These are phyloP conservation scores for Xerocomus brunneocitrinus DNA, from an alignment of 768 basidiomycete genomes.

Conservation along the genomic window DNA sequence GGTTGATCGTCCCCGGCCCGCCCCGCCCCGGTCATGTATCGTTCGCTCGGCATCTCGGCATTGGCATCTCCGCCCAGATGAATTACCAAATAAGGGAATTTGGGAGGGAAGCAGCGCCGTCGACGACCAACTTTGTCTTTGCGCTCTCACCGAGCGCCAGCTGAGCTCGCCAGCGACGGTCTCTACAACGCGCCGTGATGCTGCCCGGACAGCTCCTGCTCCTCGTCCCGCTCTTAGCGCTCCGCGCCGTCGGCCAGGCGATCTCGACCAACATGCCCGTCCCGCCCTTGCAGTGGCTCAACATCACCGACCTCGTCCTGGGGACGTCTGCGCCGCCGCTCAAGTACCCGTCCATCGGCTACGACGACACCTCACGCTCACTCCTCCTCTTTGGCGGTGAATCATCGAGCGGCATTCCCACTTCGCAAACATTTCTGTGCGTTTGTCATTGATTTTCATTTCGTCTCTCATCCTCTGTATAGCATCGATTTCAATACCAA, in stretches of 20 bases:
- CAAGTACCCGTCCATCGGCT: conserved; percentile 68
- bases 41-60: conserved; percentile 5
- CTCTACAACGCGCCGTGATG: background rate
- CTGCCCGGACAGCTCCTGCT: background rate
- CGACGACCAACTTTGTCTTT: conserved; percentile 11
- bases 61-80: conserved; percentile 4
- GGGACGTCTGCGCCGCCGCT: conserved; percentile 57
- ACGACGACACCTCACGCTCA: conserved; percentile 43
- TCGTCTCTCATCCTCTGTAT: conserved; percentile 7
- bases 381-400: conserved; percentile 75
- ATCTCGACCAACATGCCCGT: conserved; percentile 49
- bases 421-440: conserved; percentile 65
- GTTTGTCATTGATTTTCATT: conserved; percentile 19
- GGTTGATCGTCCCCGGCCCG: background rate
- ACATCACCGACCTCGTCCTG: conserved; percentile 52
- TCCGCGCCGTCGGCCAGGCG: conserved; percentile 37
- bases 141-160: conserved; percentile 28
- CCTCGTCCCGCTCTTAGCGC: conserved; percentile 12
- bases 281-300: conserved; percentile 57
- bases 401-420: conserved; percentile 58
- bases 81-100: conserved; percentile 10
- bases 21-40: background rate
- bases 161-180: conserved; percentile 3
- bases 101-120: conserved; percentile 6
- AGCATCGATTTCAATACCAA: conserved; percentile 63